Conservation (phyloP, 1,284 basidiomycete species). For the Pseudozyma tsukubaensis region DNA sequence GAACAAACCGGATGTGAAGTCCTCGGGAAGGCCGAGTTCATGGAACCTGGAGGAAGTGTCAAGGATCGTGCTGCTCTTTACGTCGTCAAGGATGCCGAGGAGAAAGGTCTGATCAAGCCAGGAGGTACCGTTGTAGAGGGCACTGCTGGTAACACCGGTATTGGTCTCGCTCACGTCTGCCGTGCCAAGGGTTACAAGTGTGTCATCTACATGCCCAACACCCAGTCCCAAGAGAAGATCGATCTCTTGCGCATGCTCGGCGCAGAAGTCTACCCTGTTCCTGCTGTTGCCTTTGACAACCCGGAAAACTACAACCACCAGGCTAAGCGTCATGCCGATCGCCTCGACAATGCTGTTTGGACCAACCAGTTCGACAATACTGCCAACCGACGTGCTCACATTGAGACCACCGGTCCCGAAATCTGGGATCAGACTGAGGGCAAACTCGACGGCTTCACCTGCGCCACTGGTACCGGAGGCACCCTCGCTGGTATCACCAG, state of each 20-base stretch:
- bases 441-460: slow-evolving; percentile 87
- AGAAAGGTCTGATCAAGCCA: slow-evolving; percentile 79
- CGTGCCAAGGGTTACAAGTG: slow-evolving; percentile 92
- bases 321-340: slow-evolving; percentile 85
- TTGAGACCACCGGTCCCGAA: slow-evolving; percentile 91
- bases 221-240: slow-evolving; percentile 94
- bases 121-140: slow-evolving; percentile 97
- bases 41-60: slow-evolving; percentile 98
- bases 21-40: slow-evolving; percentile 95
- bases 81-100: slow-evolving; percentile 88
- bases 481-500: slow-evolving; percentile 90
- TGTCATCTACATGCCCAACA: slow-evolving; percentile 99
- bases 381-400: slow-evolving; percentile 86
- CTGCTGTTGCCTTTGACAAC: slow-evolving; percentile 95
- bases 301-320: slow-evolving; percentile 99
- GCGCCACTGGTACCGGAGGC: slow-evolving; percentile 93
- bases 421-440: slow-evolving; percentile 92
- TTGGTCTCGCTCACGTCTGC: slow-evolving; percentile 92
- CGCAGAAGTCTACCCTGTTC: slow-evolving; percentile 93
- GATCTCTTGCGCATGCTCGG: slow-evolving; percentile 96
- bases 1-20: slow-evolving; percentile 89
- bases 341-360: slow-evolving; percentile 92
- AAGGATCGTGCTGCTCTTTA: slow-evolving; percentile 97
- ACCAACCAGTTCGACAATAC: slow-evolving; percentile 99
- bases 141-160: slow-evolving; percentile 98